Evolutionary conservation across 208 protist species (phyloP), one percentile per base, ranked within the genome.

Genomic region (Novymonas esmeraldas): DNA sequence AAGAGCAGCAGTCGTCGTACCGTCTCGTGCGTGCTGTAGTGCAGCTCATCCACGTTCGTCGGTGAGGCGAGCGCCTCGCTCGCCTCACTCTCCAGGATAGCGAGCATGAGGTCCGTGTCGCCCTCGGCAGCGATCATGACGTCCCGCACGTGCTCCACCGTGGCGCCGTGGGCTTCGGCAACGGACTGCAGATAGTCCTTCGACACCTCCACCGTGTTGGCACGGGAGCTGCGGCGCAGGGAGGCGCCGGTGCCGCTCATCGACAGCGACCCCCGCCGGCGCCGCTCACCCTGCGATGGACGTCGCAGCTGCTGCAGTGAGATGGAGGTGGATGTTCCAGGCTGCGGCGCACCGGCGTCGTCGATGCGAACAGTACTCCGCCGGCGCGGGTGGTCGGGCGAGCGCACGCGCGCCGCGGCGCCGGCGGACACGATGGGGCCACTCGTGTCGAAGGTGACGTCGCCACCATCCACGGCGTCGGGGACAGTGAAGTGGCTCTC

Each of bases 121-220:
- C 87, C 84, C 42, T 81, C 68, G 6, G 84, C 73, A 0, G 79
- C 84, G 34, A 90, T 70, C 18, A 79, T 82, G 11, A 90, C 78
- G 10, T 93, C 87, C 18, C 63, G 73, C 20, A 89, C 87, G 63
- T 76, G 84, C 16, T 56, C 73, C n/a, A 56, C 51, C 26, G 74
- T 36, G 34, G 85, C 77, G 7, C 56, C 67, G 51, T 84, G 89
- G 29, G 57, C 54, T 11, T 75, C 67, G 5, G 69, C 72, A n/a
- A 93, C 9, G 9, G 48, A 56, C 59, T 87, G 51, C 33, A 90
- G 26, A 42, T 90, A 82, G 31, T 83, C 70, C 59, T 81, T 76
- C 10, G 80, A 81, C n/a, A 86, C 70, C 56, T 81, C 79, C 31
- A 87, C 51, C 63, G 55, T 67, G 59, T 57, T 50, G 20, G 54